These are phyloP conservation scores for Maudiozyma turicensis DNA, from an alignment of 805 yeast species.

Conservation along the genomic window DNA sequence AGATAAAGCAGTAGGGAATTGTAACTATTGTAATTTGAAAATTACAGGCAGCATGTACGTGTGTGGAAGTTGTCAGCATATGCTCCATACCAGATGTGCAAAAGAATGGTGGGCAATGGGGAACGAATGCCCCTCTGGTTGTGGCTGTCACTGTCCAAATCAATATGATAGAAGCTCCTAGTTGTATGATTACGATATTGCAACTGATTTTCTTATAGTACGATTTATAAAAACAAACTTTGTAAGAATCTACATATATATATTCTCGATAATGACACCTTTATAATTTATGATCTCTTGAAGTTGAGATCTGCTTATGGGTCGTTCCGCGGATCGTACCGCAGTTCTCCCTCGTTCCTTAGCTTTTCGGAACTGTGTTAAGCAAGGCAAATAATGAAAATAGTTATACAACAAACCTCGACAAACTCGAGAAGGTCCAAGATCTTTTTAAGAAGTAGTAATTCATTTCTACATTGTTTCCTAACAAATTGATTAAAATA, in stretches of 20 bases:
- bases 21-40: slow-evolving; percentile 57
- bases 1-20: slow-evolving; percentile 30
- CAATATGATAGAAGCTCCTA: slow-evolving; percentile 13
- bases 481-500: not conserved
- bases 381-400: no score
- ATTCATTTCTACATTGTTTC: no score
- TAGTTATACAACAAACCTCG: no score
- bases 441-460: no score
- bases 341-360: no score
- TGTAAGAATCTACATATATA: not conserved
- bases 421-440: no score
- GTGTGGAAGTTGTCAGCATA: slow-evolving; percentile 70
- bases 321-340: no score
- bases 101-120: slow-evolving; percentile 61
- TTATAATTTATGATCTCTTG: not conserved
- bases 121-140: slow-evolving; percentile 69
- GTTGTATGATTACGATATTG: not conserved
- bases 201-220: not conserved
- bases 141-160: slow-evolving; percentile 66
- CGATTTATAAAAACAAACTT: no score
- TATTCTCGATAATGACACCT: not conserved
- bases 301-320: not conserved
- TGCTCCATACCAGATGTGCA: slow-evolving; percentile 72
- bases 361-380: no score
- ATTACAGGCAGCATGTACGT: slow-evolving; percentile 52